These are phyloP conservation scores for Debaryomycetaceae sp. DNA, from an alignment of 1,139 yeast species.

Conservation along the genomic window DNA sequence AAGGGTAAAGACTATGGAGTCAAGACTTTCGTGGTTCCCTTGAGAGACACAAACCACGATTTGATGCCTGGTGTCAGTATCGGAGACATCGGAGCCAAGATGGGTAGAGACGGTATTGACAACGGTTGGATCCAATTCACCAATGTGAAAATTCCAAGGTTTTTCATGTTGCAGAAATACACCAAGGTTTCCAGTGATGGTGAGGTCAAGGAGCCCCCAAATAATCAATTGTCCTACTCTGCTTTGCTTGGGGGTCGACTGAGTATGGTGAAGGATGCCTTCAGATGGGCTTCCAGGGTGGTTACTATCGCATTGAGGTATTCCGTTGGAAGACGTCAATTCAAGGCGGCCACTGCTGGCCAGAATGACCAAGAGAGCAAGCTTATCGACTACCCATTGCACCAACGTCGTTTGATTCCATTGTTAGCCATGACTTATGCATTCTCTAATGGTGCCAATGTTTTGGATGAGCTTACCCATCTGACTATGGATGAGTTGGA, in stretches of 20 bases:
- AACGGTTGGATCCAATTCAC: slow-evolving; percentile 51
- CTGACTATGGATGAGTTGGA: slow-evolving; percentile 30
- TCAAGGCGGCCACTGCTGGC: slow-evolving; percentile 23
- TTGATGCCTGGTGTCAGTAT: slow-evolving; percentile 42
- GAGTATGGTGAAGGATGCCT: slow-evolving; percentile 43
- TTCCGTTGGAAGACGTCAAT: slow-evolving; percentile 46
- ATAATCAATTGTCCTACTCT: slow-evolving; percentile 46
- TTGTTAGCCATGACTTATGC: slow-evolving; percentile 44
- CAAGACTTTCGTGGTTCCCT: slow-evolving; percentile 47
- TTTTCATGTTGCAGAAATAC: slow-evolving; percentile 47
- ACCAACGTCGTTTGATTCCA: slow-evolving; percentile 45
- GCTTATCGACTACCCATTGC: slow-evolving; percentile 46
- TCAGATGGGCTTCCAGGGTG: slow-evolving; percentile 40
- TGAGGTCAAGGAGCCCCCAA: slow-evolving; percentile 41
- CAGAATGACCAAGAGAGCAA: slow-evolving; percentile 34
- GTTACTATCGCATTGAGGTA: slow-evolving; percentile 44
- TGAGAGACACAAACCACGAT: slow-evolving; percentile 43
- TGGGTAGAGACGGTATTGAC: slow-evolving; percentile 50
- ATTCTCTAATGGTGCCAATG: slow-evolving; percentile 38
- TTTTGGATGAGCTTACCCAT: slow-evolving; percentile 30
- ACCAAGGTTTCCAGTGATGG: slow-evolving; percentile 41
- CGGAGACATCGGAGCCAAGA: slow-evolving; percentile 49
- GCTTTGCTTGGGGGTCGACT: slow-evolving; percentile 48
- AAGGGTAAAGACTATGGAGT: slow-evolving; percentile 47
- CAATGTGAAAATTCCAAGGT: slow-evolving; percentile 42